Evolutionary conservation across 345 rosid species (phyloP).

Genomic region (Leavenworthia alabamica): DNA sequence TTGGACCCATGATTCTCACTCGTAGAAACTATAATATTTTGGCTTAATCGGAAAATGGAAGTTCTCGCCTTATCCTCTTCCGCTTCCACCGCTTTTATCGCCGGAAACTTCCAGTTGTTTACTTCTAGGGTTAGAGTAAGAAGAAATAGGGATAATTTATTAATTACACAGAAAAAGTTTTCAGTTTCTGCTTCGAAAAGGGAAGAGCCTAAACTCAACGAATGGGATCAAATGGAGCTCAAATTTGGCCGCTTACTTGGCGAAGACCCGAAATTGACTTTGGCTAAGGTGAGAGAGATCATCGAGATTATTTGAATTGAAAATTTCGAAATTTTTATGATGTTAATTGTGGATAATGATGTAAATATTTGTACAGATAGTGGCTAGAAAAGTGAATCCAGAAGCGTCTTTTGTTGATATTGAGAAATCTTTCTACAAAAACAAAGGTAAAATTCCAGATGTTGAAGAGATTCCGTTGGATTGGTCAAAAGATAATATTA

Average conservation of each 20-base stretch:
- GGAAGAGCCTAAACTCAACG: slow-evolving; percentile 56
- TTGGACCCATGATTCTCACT: slow-evolving; percentile 21
- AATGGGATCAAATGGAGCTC: slow-evolving; percentile 91
- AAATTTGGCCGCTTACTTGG: slow-evolving; percentile 76
- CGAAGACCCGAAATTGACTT: slow-evolving; percentile 88
- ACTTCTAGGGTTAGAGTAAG: slow-evolving; percentile 21
- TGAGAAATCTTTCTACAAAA: slow-evolving; percentile 73
- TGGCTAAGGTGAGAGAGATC: slow-evolving; percentile 69
- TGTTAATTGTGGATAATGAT: background rate
- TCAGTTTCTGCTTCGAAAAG: slow-evolving; percentile 45
- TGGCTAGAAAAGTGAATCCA: slow-evolving; percentile 67
- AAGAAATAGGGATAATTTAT: slow-evolving; percentile 11
- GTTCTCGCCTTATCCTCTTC: slow-evolving; percentile 41
- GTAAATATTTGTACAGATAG: slow-evolving; percentile 42
- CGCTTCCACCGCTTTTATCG: slow-evolving; percentile 27
- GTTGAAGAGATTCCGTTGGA: slow-evolving; percentile 65
- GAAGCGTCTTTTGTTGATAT: slow-evolving; percentile 66
- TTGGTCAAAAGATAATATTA: slow-evolving; percentile 37
- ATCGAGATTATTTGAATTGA: background rate
- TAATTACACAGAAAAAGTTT: slow-evolving; percentile 30
- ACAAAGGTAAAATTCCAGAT: slow-evolving; percentile 59
- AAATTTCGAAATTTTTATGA: background rate
- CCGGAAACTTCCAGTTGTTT: slow-evolving; percentile 16
- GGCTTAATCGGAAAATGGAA: slow-evolving; percentile 44
- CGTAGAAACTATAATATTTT: background rate